Evolutionary conservation across 1,139 yeast genomes (phyloP), one percentile per base, ranked within the genome.

Genomic region (Trichomonascaceae sp.): DNA sequence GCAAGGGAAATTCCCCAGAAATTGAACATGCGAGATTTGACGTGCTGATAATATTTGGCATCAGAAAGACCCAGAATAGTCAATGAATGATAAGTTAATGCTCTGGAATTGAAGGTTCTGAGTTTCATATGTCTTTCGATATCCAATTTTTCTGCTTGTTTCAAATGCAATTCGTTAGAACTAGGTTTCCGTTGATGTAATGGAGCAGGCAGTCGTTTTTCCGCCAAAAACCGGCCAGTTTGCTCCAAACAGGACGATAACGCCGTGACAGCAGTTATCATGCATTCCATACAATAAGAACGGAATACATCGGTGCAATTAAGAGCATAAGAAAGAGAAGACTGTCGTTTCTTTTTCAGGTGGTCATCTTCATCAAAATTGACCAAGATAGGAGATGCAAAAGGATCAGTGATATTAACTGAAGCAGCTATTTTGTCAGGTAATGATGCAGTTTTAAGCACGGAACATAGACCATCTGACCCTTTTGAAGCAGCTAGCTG

Each of bases 401-500:
- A 44, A 3, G 62, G 63, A 24, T 55, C 53, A 2, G 47, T 17
- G 30, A 51, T 53, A 44, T 55, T 38, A 9, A 57, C 36, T 19
- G 38, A 38, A 5, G 4, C 12, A 9, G 51, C 47, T n/a, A 58
- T 49, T 9, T 47, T 43, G 2, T 19, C 22, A 1, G 60, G 60
- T 12, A 57, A 49, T 2, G 36, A 47, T 2, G 24, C 22, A 4
- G 19, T 44, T 43, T 45, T 27, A 13, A 60, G 55, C 15, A 19
- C 39, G 7, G 4, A 30, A 52, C 65, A 62, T 13, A 62, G 53
- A 3, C 53, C 59, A 2, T 45, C 50, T 2, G 45, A 54, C 3
- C 62, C 65, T 27, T 51, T 47, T 18, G 57, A 32, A 7, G 61
- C 53, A 1, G 60, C 57, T 30, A 62, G 45, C 18, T 61, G 61